Conservation (phyloP, 1,284 basidiomycete species). For the Papiliotrema laurentii region DNA sequence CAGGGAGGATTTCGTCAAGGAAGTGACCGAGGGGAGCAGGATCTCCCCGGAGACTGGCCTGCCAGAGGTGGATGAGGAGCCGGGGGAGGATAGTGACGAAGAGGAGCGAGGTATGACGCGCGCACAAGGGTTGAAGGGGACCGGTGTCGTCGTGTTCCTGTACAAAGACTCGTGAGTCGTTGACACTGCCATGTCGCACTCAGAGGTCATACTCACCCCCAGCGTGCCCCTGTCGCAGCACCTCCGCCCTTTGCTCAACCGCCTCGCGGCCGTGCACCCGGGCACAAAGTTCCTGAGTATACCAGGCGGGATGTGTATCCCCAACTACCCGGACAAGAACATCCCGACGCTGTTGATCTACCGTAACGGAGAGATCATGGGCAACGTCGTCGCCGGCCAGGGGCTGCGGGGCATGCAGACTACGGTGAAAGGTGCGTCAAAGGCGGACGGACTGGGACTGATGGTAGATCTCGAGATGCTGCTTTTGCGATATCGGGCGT, state of each 20-base stretch:
- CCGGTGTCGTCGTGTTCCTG: constrained; percentile 55
- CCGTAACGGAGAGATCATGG: constrained; percentile 78
- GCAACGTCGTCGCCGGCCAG: constrained; percentile 70
- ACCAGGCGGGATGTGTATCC: constrained; percentile 91
- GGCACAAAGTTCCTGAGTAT: constrained; percentile 95
- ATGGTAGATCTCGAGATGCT: constrained; percentile 42
- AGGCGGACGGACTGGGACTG: neutral
- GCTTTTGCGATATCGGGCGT: constrained; percentile 34
- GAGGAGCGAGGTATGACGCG: constrained; percentile 37
- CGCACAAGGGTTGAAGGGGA: constrained; percentile 45
- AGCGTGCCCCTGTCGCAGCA: constrained; percentile 77
- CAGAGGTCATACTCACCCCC: constrained; percentile 1
- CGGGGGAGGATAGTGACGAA: constrained; percentile 42
- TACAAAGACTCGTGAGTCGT: constrained; percentile 54
- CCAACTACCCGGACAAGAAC: constrained; percentile 87
- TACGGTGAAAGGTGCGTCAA: constrained; percentile 66
- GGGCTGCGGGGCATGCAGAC: constrained; percentile 66
- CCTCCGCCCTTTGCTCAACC: constrained; percentile 65
- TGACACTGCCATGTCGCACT: neutral
- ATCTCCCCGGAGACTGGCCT: constrained; percentile 59
- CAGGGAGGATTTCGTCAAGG: constrained; percentile 87
- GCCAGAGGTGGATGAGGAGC: constrained; percentile 35
- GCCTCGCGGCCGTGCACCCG: constrained; percentile 74
- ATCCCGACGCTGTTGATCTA: constrained; percentile 92
- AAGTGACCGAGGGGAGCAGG: constrained; percentile 89